Base-by-base conservation (phyloP, 495 filamentous ascomycete species). In the Penicillium subrubescens region DNA sequence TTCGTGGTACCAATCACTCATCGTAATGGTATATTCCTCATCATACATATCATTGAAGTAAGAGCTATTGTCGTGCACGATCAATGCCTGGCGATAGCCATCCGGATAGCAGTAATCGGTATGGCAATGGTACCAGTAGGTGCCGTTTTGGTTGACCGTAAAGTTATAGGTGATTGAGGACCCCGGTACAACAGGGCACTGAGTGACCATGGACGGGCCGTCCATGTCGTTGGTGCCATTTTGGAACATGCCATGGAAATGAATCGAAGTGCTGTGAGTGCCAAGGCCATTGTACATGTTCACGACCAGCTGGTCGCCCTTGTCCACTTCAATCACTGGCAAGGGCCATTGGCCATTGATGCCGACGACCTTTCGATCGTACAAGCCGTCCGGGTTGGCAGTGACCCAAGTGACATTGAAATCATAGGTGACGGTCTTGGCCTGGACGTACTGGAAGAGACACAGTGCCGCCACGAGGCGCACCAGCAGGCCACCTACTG, bases 81-180 rank as follows among this genome's bases (percentile, higher is more conserved):
- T 86, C 43, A 95, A 73, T 0, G 90, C 84, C 1, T 89, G 89
- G 51, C 89, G 82, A 35, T 91, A 82, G 33, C 92, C 92, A 72
- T 95, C 92, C 2, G 91, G 89, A 57, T 92, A 93, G 71, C 91
- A 90, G 7, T 80, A 83, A 48, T 79, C 77, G 19, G 82, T 81
- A 68, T 94, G 91, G 14, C 88, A 91, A 72, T 94, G 91, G 68
- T 93, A 94, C 92, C 92, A 94, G 75, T 92, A 93, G 0, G 90
- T 91, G 33, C 91, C 91, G 12, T 85, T 86, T 72, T 93, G 88
- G 61, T 89, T 78, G 73, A 92, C 89, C 8, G 88, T 91, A 71
- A 94, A 94, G 69, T 93, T 88, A 70, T 94, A 93, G 7, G 83
- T 90, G 53, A 93, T 85, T 27, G 79, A 84, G 29, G 76, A 71